Percentiles rank a stretch among this genome's conserved stretches.
These are phyloP conservation scores for Sporothrix brasiliensis DNA, from an alignment of 2,329 filamentous ascomycete genomes.

Conservation along the genomic window DNA sequence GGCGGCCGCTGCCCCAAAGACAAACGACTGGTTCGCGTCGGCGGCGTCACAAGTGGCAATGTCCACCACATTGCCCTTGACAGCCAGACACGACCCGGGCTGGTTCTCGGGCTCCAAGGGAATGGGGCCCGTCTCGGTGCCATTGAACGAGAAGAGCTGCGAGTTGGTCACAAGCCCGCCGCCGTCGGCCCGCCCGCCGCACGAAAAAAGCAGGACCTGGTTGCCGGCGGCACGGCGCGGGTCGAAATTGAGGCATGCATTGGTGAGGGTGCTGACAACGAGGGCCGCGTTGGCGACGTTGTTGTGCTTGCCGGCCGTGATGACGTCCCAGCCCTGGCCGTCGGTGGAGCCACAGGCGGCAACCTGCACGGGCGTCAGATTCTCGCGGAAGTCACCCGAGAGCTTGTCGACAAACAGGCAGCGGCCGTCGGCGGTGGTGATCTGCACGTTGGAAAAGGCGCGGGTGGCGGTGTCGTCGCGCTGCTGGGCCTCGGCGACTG, in stretches of 20 bases:
- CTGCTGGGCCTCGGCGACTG: conserved; percentile 51
- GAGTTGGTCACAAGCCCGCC: conserved; percentile 55
- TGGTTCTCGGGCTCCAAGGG: conserved; percentile 52
- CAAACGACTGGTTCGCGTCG: conserved; percentile 51
- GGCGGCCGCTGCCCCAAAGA: conserved; percentile 38
- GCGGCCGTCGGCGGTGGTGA: conserved; percentile 49
- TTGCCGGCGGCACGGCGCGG: conserved; percentile 53
- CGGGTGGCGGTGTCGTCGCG: conserved; percentile 51
- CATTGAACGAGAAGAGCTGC: conserved; percentile 55
- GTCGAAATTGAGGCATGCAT: conserved; percentile 63
- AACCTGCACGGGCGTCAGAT: conserved; percentile 52
- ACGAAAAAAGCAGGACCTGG: conserved; percentile 61
- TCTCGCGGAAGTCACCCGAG: conserved; percentile 54
- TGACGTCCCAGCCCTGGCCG: conserved; percentile 53
- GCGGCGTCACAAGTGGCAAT: conserved; percentile 49
- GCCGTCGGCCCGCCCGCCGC: conserved; percentile 60
- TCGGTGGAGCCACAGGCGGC: conserved; percentile 49
- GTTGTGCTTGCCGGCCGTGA: conserved; percentile 56
- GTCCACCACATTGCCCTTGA: conserved; percentile 49
- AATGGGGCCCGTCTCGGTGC: conserved; percentile 46
- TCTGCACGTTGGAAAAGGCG: conserved; percentile 50
- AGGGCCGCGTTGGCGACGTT: conserved; percentile 51
- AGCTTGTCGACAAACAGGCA: conserved; percentile 53
- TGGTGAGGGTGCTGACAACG: conserved; percentile 59
- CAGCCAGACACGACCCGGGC: conserved; percentile 52